phyloP scores from a whole-genome alignment of 2,329 filamentous ascomycete genomes.

The Sporothrix variecibatus region DNA sequence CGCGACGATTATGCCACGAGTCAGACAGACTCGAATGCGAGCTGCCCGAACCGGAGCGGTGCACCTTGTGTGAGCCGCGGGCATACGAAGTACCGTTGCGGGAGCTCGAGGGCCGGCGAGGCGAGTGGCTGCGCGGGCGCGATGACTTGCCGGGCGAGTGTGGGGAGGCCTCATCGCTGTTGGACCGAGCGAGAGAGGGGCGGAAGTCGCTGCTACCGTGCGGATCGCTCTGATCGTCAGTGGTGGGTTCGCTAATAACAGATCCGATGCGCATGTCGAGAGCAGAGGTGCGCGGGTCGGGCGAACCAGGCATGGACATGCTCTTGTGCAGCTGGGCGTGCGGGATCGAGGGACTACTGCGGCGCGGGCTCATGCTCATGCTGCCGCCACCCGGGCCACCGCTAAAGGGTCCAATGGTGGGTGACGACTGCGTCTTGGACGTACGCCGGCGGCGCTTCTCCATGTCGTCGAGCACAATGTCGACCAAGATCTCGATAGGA shows the following conservation, averaged over 20 bases:
- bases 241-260: constrained; percentile 51
- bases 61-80: constrained; percentile 72
- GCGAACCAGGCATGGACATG: constrained; percentile 67
- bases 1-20: constrained; percentile 64
- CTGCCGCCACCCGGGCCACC: constrained; percentile 6
- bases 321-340: constrained; percentile 69
- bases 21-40: constrained; percentile 79
- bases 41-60: constrained; percentile 86
- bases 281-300: constrained; percentile 50
- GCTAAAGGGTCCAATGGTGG: constrained; percentile 62
- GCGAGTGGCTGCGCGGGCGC: constrained; percentile 76
- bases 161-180: constrained; percentile 47
- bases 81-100: constrained; percentile 67
- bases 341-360: constrained; percentile 66
- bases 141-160: constrained; percentile 47
- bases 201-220: constrained; percentile 42
- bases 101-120: constrained; percentile 72
- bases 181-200: constrained; percentile 49
- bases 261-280: constrained; percentile 62
- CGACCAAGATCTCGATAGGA: constrained; percentile 82
- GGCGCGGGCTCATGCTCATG: constrained; percentile 53
- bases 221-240: constrained; percentile 47
- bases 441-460: constrained; percentile 87
- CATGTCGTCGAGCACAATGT: constrained; percentile 95
- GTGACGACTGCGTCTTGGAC: constrained; percentile 80